Conservation (phyloP, 352 stramenopile genomes). For the Bremia lactucae region DNA sequence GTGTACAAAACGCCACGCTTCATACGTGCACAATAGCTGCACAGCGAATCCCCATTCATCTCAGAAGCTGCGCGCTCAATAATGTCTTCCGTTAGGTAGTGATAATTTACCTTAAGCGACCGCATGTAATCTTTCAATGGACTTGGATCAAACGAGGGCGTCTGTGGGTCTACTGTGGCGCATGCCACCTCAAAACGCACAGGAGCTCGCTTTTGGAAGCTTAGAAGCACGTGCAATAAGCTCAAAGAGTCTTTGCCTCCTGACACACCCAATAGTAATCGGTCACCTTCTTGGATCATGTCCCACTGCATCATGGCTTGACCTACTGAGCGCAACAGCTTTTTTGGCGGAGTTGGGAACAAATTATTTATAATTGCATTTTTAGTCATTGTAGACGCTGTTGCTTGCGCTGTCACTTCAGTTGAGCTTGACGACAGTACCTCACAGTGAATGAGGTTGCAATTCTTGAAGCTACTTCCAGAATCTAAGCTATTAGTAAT, state of each 20-base stretch:
- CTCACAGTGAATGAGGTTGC: constrained; percentile 8
- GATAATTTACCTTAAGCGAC: constrained; percentile 90
- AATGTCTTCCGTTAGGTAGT: constrained; percentile 91
- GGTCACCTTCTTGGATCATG: constrained; percentile 94
- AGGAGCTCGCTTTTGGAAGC: constrained; percentile 88
- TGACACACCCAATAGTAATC: constrained; percentile 90
- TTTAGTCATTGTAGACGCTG: constrained; percentile 29
- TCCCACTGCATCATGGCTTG: constrained; percentile 91
- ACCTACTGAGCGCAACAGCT: constrained; percentile 57
- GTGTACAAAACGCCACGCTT: constrained; percentile 96
- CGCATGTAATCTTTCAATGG: constrained; percentile 95
- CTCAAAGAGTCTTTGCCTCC: constrained; percentile 97
- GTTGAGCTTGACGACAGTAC: constrained; percentile 8
- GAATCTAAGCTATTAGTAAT: constrained; percentile 15
- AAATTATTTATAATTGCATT: constrained; percentile 39
- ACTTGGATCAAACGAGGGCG: constrained; percentile 93
- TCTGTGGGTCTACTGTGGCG: constrained; percentile 95
- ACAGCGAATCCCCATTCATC: constrained; percentile 88
- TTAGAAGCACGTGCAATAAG: constrained; percentile 92
- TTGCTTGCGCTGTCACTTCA: constrained; percentile 25
- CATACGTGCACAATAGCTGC: constrained; percentile 94
- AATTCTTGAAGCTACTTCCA: constrained; percentile 13
- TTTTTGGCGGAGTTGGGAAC: constrained; percentile 67
- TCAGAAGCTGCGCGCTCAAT: constrained; percentile 83
- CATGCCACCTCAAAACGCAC: constrained; percentile 92